A percentile compares a stretch with the other conserved stretches of the same genome.
These are phyloP conservation scores for Sedum album DNA, from an alignment of 164 flowering plant species.

Conservation along the genomic window DNA sequence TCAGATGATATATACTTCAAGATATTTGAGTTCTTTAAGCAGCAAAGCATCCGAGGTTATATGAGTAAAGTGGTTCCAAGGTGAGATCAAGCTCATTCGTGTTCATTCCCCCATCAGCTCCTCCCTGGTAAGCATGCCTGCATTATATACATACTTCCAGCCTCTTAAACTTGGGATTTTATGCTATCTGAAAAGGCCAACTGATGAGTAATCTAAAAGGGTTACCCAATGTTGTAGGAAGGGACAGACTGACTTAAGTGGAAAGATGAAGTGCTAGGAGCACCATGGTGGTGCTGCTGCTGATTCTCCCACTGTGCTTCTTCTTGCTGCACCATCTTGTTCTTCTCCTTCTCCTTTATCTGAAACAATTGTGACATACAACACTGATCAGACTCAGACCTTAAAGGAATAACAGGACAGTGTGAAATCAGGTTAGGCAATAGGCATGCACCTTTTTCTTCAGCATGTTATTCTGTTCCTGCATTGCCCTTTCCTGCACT, in stretches of 20 bases:
- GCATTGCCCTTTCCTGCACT: not conserved
- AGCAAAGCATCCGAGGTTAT: not conserved
- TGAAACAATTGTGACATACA: not conserved
- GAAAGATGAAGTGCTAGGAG: not conserved
- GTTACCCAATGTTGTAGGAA: not conserved
- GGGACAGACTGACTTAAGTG: not conserved
- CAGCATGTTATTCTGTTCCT: not conserved
- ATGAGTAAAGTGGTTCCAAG: not conserved
- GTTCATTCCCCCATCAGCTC: not conserved
- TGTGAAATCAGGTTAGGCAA: not conserved
- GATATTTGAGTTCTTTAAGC: not conserved
- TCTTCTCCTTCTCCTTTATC: not conserved
- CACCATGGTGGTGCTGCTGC: not conserved
- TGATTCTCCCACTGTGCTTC: slow-evolving; percentile 6
- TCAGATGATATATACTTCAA: not conserved
- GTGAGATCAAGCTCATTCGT: not conserved
- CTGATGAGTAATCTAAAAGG: not conserved
- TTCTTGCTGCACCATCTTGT: not conserved
- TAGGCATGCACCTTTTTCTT: not conserved
- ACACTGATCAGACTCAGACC: not conserved
- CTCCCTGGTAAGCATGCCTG: not conserved
- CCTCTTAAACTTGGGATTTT: not conserved
- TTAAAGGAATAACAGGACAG: not conserved
- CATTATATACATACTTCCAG: not conserved
- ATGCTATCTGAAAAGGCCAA: not conserved